A percentile compares a stretch with the other conserved stretches of the same genome.
These are phyloP conservation scores for Nitzschia putrida DNA, from an alignment of 108 stramenopile species.

Conservation along the genomic window DNA sequence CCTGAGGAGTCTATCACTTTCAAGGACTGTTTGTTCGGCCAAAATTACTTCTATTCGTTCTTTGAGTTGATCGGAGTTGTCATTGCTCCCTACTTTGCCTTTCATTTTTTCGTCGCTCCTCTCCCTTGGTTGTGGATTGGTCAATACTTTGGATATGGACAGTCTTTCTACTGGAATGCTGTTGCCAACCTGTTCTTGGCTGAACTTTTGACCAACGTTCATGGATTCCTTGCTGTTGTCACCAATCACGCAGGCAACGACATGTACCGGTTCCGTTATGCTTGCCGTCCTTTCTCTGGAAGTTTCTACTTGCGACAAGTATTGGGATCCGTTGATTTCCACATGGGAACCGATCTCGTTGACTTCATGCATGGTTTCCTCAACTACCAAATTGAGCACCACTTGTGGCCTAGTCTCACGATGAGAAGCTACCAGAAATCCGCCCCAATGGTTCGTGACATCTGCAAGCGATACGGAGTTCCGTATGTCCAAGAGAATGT, in stretches of 20 bases:
- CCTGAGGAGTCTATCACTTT: constrained; percentile 49
- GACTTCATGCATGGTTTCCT: constrained; percentile 79
- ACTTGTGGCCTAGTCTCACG: constrained; percentile 75
- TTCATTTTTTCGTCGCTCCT: constrained; percentile 60
- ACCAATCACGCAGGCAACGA: constrained; percentile 81
- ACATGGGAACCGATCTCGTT: constrained; percentile 52
- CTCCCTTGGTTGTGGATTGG: constrained; percentile 50
- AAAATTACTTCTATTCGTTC: constrained; percentile 30
- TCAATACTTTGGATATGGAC: constrained; percentile 17
- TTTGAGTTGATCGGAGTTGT: constrained; percentile 50
- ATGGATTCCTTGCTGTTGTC: constrained; percentile 67
- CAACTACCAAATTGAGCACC: constrained; percentile 94
- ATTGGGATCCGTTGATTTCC: constrained; percentile 53
- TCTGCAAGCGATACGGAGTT: constrained; percentile 84
- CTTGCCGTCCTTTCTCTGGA: constrained; percentile 58
- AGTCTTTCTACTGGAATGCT: constrained; percentile 51
- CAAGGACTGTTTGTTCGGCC: constrained; percentile 32
- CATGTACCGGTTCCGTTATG: constrained; percentile 70
- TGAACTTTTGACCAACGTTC: constrained; percentile 67
- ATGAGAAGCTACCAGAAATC: constrained; percentile 87
- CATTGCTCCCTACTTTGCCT: constrained; percentile 54
- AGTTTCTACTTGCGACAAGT: constrained; percentile 71
- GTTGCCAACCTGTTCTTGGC: constrained; percentile 63
- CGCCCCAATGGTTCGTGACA: constrained; percentile 71
- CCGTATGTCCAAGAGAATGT: constrained; percentile 83